These are phyloP conservation scores for Boletus barrowsii DNA, from an alignment of 768 basidiomycete genomes.

Conservation along the genomic window DNA sequence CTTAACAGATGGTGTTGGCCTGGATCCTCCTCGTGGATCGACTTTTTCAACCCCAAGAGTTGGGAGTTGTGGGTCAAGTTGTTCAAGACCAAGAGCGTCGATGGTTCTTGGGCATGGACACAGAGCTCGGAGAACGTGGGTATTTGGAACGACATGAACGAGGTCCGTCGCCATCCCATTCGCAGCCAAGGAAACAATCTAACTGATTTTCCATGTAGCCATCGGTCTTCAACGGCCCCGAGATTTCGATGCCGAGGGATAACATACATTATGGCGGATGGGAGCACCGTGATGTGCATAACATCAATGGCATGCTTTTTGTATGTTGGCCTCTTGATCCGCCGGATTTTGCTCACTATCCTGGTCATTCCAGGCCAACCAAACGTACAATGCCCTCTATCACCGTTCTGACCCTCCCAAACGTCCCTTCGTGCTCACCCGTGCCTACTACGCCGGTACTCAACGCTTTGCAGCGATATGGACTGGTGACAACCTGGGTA, in stretches of 20 bases:
- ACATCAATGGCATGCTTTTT: constrained; percentile 94
- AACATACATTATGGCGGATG: constrained; percentile 88
- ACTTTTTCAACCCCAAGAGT: constrained; percentile 88
- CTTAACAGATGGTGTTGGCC: constrained; percentile 84
- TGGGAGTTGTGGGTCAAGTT: constrained; percentile 91
- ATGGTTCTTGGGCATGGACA: constrained; percentile 69
- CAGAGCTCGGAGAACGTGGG: constrained; percentile 79
- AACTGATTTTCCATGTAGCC: constrained; percentile 51
- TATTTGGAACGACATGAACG: constrained; percentile 99
- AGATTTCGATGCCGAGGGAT: constrained; percentile 80
- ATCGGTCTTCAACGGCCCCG: constrained; percentile 97
- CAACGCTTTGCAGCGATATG: constrained; percentile 97
- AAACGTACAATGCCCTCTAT: constrained; percentile 76
- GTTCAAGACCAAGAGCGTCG: constrained; percentile 61
- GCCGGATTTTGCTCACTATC: neutral
- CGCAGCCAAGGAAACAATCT: neutral
- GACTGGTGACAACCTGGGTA: constrained; percentile 97
- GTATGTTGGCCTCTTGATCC: constrained; percentile 39
- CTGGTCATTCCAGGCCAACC: constrained; percentile 62
- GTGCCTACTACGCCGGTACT: constrained; percentile 92
- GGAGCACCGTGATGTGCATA: constrained; percentile 98
- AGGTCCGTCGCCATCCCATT: constrained; percentile 49
- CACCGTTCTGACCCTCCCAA: constrained; percentile 70
- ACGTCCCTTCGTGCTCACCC: constrained; percentile 93
- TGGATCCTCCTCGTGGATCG: constrained; percentile 94